phyloP scores from a whole-genome alignment of 140 eudicot species.

The Flaveria floridana region DNA sequence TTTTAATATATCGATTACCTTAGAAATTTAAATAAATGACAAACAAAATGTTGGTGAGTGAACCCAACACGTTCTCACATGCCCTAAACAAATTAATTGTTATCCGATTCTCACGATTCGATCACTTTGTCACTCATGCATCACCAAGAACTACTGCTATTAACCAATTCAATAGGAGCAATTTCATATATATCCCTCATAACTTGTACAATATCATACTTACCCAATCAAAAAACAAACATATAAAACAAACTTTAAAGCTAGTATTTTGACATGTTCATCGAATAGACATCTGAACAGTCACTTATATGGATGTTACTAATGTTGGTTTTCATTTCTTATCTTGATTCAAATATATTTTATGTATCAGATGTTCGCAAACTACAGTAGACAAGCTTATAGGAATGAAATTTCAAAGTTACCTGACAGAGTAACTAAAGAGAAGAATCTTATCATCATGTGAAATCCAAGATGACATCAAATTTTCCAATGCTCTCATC shows the following conservation, averaged over 20 bases:
- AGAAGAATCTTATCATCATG: constrained; percentile 83
- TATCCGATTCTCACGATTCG: background rate
- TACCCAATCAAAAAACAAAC: too few relatives aligned
- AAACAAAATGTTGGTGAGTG: background rate
- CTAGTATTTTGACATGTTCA: background rate
- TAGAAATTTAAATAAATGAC: background rate
- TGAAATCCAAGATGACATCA: constrained; percentile 77
- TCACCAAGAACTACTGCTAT: background rate
- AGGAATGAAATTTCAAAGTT: background rate
- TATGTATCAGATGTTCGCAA: background rate
- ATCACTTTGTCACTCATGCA: background rate
- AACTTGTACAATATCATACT: too few relatives aligned
- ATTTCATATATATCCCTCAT: too few relatives aligned
- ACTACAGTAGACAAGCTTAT: background rate
- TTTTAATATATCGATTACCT: background rate
- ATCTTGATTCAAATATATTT: background rate
- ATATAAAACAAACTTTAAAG: background rate
- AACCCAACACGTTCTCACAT: background rate
- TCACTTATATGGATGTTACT: background rate
- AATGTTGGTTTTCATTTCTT: background rate
- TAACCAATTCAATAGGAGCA: background rate
- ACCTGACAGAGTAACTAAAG: constrained; percentile 97
- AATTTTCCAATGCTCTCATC: constrained; percentile 80
- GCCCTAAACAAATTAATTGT: background rate
- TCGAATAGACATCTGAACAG: background rate